phyloP scores from a whole-genome alignment of 1,284 basidiomycete species.

The Testicularia cyperi region DNA sequence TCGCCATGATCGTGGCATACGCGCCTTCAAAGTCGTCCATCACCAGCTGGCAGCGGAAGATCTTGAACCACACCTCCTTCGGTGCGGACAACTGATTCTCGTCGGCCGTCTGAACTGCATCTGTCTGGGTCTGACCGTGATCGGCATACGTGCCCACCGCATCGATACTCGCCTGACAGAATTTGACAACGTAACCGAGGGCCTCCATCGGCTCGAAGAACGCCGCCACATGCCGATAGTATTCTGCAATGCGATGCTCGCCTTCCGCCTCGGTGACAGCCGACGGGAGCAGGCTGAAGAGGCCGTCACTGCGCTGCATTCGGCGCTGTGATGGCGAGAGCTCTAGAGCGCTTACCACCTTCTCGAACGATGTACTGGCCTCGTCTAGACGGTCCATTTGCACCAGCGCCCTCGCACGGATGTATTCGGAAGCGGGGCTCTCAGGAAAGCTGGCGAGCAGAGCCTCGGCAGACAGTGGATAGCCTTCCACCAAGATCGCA shows the following conservation, averaged over 20 bases:
- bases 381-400: conserved; percentile 31
- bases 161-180: conserved; percentile 38
- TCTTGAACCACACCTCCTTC: conserved; percentile 39
- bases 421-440: conserved; percentile 26
- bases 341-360: conserved; percentile 30
- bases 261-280: conserved; percentile 8
- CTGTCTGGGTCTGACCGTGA: neutral
- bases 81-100: conserved; percentile 4
- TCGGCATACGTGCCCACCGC: conserved; percentile 28
- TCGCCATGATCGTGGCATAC: conserved; percentile 43
- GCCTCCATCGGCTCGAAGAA: conserved; percentile 41
- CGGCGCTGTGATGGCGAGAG: neutral
- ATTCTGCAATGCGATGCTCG: conserved; percentile 19
- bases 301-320: conserved; percentile 9
- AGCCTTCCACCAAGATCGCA: conserved; percentile 29
- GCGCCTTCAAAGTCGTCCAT: conserved; percentile 45
- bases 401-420: conserved; percentile 32
- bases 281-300: conserved; percentile 29
- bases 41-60: conserved; percentile 50
- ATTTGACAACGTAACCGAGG: conserved; percentile 24
- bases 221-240: conserved; percentile 33
- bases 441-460: conserved; percentile 26
- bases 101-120: neutral
- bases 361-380: conserved; percentile 21
- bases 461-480: conserved; percentile 20